A percentile compares a stretch with the other conserved stretches of the same genome.
phyloP scores from a whole-genome alignment of 2,329 filamentous ascomycete genomes.

The Penicillium brasilianum region DNA sequence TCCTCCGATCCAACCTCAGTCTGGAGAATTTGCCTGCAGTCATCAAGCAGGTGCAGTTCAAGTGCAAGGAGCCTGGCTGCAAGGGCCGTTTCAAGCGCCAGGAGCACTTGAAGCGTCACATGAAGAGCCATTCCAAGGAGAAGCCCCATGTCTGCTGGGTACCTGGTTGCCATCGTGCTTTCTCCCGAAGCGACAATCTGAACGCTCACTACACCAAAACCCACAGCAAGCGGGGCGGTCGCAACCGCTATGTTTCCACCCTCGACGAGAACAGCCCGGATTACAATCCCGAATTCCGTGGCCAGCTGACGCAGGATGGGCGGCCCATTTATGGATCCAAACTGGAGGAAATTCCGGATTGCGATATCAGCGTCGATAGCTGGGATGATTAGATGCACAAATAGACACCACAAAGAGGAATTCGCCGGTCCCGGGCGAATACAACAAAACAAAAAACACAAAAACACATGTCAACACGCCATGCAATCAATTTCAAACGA shows the following conservation, averaged over 20 bases:
- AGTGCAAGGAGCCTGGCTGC: constrained; percentile 51
- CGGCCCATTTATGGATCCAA: constrained; percentile 47
- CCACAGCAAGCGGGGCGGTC: constrained; percentile 52
- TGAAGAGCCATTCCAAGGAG: constrained; percentile 53
- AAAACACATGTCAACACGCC: constrained; percentile 7
- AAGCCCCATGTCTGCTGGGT: constrained; percentile 53
- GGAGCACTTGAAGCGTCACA: constrained; percentile 57
- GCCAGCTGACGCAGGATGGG: constrained; percentile 49
- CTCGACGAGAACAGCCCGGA: constrained; percentile 49
- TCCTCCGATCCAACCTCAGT: constrained; percentile 36
- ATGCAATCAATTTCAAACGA: neutral
- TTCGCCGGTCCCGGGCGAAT: neutral
- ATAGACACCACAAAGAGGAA: constrained; percentile 19
- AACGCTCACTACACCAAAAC: constrained; percentile 54
- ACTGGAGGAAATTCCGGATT: constrained; percentile 42
- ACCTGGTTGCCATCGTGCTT: constrained; percentile 48
- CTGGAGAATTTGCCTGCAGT: constrained; percentile 46
- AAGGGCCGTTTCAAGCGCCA: constrained; percentile 54
- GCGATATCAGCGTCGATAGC: constrained; percentile 39
- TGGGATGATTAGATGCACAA: constrained; percentile 39
- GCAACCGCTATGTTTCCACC: constrained; percentile 53
- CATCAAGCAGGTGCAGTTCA: constrained; percentile 49
- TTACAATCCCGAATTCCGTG: constrained; percentile 51
- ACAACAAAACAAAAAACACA: constrained; percentile 12
- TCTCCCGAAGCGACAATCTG: constrained; percentile 53